Base-by-base conservation (phyloP, 1,284 basidiomycete genomes). In the Cryptococcus sp. region DNA sequence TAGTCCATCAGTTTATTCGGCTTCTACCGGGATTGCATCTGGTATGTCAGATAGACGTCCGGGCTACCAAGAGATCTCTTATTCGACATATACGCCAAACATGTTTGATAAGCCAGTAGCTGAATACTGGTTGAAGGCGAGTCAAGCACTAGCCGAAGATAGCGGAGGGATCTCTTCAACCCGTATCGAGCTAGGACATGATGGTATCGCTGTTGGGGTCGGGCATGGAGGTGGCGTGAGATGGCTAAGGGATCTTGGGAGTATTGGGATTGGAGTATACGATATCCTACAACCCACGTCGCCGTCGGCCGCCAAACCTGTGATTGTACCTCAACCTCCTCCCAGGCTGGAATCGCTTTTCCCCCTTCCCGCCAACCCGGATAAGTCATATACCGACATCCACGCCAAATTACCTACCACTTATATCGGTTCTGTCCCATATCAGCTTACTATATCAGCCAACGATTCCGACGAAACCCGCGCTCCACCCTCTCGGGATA, bases 251-350 rank as follows among this genome's bases (percentile, higher is more conserved):
- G 53, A 62, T 21, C 59, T 76, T 18, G 67, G 64, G n/a, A 67
- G 62, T 47, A 59, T 72, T 7, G 72, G 72, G 16, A 69, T 76
- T 34, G 71, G 69, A 1, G 74, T 74, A 14, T 76, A 74, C 56
- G 74, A 76, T 24, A 63, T 76, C 10, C 64, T 76, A 7, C 59
- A 69, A 2, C 72, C 74, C 0, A 43, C 64, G 3, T 50, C 67
- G 1, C 56, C 65, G 1, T 49, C 61, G 7, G 60, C 64, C 1
- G 60, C 66, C 18, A 67, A 69, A 47, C 73, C 74, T 3, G 71
- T 76, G 7, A 66, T 76, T n/a, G 65, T 76, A 1, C 74, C 74
- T 18, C 74, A 76, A 57, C 73, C 74, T 22, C 65, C 63, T 2
- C 63, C 69, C 9, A 64, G 74, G 41, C 54, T 72, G 3, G 61